Conservation (phyloP, 192 early-diverging fungal species). For the Haplosporangium gracile region DNA sequence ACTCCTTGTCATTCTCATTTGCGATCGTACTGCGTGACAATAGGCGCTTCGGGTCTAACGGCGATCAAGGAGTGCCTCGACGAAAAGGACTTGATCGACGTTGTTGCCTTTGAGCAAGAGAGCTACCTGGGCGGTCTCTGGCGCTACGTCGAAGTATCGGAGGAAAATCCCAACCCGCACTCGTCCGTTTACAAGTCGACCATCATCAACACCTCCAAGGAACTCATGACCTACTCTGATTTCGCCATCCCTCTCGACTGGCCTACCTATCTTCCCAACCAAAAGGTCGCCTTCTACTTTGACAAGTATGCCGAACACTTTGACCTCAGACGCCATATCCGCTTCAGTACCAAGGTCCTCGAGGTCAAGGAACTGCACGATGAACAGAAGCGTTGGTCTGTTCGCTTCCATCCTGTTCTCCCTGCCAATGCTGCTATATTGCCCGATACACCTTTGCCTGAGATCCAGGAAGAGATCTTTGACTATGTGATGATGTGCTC, state of each 20-base stretch:
- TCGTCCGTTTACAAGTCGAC: conserved; percentile 69
- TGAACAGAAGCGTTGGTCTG: conserved; percentile 57
- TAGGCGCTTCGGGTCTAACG: conserved; percentile 66
- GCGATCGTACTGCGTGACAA: neutral
- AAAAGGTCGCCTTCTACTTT: conserved; percentile 64
- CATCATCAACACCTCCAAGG: conserved; percentile 71
- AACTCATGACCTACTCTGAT: conserved; percentile 66
- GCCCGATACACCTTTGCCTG: neutral
- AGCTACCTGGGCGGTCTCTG: conserved; percentile 67
- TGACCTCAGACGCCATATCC: conserved; percentile 63
- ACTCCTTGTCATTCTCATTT: neutral
- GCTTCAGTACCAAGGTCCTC: conserved; percentile 65
- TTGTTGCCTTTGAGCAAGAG: conserved; percentile 69
- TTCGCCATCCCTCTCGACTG: conserved; percentile 71
- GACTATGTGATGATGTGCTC: conserved; percentile 74
- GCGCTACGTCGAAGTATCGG: conserved; percentile 64
- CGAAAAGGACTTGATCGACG: conserved; percentile 63
- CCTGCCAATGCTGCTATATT: neutral
- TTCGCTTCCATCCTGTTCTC: conserved; percentile 23
- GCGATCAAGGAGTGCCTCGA: conserved; percentile 70
- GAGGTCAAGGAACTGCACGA: conserved; percentile 59
- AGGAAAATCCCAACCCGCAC: conserved; percentile 58
- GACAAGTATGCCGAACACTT: conserved; percentile 66
- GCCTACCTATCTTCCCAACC: conserved; percentile 68
- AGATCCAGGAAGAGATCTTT: conserved; percentile 64